phyloP scores from a whole-genome alignment of 805 yeast genomes.

The Yarrowia bubula region DNA sequence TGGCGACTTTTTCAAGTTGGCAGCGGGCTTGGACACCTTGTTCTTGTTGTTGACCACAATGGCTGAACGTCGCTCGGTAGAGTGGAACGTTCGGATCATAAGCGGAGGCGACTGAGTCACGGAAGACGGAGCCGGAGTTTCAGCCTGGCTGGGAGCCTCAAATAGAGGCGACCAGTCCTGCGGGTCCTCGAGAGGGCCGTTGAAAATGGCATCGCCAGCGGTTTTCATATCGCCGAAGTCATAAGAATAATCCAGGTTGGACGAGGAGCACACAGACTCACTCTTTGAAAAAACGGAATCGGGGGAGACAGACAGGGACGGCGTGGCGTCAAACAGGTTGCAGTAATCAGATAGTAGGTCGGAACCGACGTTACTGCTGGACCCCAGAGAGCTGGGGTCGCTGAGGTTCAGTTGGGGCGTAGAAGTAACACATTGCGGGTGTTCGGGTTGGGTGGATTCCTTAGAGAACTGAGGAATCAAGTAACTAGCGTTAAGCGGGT shows the following conservation, averaged over 20 bases:
- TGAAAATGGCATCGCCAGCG: conserved; percentile 22
- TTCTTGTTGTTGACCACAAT: conserved; percentile 28
- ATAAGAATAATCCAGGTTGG: conserved; percentile 21
- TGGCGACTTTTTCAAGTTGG: conserved; percentile 41
- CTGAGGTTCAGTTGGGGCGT: background rate
- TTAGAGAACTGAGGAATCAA: conserved; percentile 17
- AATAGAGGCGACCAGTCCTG: conserved; percentile 30
- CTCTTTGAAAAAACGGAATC: conserved; percentile 24
- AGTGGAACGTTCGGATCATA: conserved; percentile 24
- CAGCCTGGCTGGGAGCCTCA: conserved; percentile 19
- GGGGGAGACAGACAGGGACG: conserved; percentile 20
- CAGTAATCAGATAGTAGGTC: conserved; percentile 2
- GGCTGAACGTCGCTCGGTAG: conserved; percentile 29
- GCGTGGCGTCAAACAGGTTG: conserved; percentile 22
- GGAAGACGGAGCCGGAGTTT: conserved; percentile 3
- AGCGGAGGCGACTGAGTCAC: conserved; percentile 13
- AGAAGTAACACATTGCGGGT: conserved; percentile 8
- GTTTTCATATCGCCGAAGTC: conserved; percentile 5
- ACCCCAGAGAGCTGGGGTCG: background rate
- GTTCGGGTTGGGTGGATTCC: conserved; percentile 12
- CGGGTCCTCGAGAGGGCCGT: conserved; percentile 26
- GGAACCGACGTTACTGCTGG: background rate
- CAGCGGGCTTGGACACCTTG: conserved; percentile 23
- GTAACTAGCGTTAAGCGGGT: conserved; percentile 24
- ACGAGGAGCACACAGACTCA: conserved; percentile 22